A percentile compares a stretch with the other conserved stretches of the same genome.
These are phyloP conservation scores for Diaporthe sp. DNA, from an alignment of 2,329 filamentous ascomycete species.

Conservation along the genomic window DNA sequence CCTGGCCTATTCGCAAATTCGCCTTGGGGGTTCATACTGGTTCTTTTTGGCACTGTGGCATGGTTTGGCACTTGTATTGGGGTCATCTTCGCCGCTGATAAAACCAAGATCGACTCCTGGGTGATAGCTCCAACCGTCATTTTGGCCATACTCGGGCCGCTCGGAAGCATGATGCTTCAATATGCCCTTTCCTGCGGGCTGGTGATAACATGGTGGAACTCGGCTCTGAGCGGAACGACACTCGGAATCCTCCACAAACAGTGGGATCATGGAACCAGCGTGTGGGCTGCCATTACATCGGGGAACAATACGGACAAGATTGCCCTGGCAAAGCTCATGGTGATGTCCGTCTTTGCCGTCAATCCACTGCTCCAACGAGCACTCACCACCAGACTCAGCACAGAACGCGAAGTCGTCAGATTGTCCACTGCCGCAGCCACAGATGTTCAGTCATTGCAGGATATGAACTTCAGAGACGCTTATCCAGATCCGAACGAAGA, in stretches of 20 bases:
- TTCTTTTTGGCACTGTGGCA: neutral
- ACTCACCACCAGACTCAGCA: neutral
- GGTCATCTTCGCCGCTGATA: neutral
- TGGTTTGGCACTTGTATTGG: neutral
- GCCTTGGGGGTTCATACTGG: neutral
- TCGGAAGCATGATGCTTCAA: neutral
- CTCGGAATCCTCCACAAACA: neutral
- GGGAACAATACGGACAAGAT: neutral
- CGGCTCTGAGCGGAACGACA: neutral
- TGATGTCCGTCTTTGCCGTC: neutral
- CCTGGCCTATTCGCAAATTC: neutral
- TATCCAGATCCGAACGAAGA: neutral
- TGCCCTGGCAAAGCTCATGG: neutral
- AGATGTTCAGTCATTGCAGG: neutral
- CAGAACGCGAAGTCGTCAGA: neutral
- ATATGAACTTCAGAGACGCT: neutral
- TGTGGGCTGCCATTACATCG: neutral
- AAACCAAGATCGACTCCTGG: neutral
- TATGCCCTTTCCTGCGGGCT: neutral
- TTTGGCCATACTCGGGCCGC: neutral
- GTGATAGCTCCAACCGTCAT: neutral
- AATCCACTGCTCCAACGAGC: neutral
- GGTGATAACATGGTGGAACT: constrained; percentile 1
- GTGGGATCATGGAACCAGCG: neutral
- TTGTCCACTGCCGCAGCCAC: neutral